These are phyloP conservation scores for Fusarium zealandicum DNA, from an alignment of 2,329 filamentous ascomycete genomes.

Conservation along the genomic window DNA sequence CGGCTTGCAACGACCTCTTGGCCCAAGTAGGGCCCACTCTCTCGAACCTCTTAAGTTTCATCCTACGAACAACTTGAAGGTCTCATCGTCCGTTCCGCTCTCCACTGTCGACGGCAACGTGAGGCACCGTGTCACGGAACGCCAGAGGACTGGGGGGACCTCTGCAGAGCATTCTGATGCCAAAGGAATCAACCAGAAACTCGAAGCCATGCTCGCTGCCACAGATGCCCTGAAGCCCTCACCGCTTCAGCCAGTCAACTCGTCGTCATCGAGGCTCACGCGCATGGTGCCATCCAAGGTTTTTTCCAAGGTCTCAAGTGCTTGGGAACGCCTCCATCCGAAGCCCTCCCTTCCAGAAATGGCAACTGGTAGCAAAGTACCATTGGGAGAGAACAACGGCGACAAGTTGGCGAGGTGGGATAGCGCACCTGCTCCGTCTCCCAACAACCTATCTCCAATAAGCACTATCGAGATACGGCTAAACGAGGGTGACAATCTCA, in stretches of 20 bases:
- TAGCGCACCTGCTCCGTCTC: slow-evolving; percentile 3
- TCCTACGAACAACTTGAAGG: slow-evolving; percentile 14
- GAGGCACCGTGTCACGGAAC: slow-evolving; percentile 2
- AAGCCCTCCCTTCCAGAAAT: slow-evolving; percentile 38
- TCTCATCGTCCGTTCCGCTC: slow-evolving; percentile 18
- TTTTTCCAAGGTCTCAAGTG: slow-evolving; percentile 46
- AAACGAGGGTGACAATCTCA: slow-evolving; percentile 48
- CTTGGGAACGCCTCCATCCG: slow-evolving; percentile 44
- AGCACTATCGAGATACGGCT: slow-evolving; percentile 44
- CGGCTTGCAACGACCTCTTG: slow-evolving; percentile 23
- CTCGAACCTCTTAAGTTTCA: slow-evolving; percentile 35
- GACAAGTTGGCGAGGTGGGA: slow-evolving; percentile 11
- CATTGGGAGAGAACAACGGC: not conserved
- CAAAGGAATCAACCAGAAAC: slow-evolving; percentile 46
- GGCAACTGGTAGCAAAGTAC: slow-evolving; percentile 1
- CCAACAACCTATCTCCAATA: slow-evolving; percentile 34
- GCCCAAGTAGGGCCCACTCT: slow-evolving; percentile 16
- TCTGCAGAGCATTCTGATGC: slow-evolving; percentile 14
- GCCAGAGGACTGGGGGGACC: not conserved
- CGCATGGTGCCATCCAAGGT: slow-evolving; percentile 44
- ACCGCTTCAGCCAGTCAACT: slow-evolving; percentile 14
- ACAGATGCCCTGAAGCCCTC: slow-evolving; percentile 46
- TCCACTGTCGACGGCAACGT: slow-evolving; percentile 23
- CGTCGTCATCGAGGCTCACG: slow-evolving; percentile 36
- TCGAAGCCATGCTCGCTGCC: slow-evolving; percentile 48